These are phyloP conservation scores for Biscogniauxia sp. DNA, from an alignment of 2,329 filamentous ascomycete genomes.

Conservation along the genomic window DNA sequence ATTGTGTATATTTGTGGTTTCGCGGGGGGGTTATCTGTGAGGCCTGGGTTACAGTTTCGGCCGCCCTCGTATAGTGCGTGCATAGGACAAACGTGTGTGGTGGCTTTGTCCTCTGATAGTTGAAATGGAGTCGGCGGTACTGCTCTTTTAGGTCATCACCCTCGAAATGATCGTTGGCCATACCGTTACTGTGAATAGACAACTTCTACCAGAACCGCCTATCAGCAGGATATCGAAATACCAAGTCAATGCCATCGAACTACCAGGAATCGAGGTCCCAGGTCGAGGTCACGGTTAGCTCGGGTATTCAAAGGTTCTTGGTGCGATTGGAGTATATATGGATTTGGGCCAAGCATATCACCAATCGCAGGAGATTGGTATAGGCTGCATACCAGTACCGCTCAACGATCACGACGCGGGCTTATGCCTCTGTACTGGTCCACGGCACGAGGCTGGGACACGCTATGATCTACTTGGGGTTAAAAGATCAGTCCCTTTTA, in stretches of 20 bases:
- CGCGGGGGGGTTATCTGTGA: slow-evolving; percentile 4
- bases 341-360: neutral
- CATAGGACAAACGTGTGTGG: neutral
- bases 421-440: neutral
- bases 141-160: neutral
- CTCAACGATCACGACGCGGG: neutral
- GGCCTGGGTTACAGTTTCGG: neutral
- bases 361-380: neutral
- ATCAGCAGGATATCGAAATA: neutral
- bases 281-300: neutral
- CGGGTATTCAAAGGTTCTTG: neutral
- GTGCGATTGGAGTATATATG: neutral
- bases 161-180: neutral
- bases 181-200: neutral
- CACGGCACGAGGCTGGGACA: neutral
- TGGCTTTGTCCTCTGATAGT: neutral
- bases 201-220: neutral
- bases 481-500: neutral
- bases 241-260: neutral
- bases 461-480: neutral
- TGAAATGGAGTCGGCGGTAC: neutral
- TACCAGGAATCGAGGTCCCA: neutral
- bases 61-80: neutral
- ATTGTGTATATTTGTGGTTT: slow-evolving; percentile 32
- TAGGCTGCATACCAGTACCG: neutral